Evolutionary conservation across 192 early-diverging fungal genomes (phyloP).

Genomic region (Umbelopsis vinacea): DNA sequence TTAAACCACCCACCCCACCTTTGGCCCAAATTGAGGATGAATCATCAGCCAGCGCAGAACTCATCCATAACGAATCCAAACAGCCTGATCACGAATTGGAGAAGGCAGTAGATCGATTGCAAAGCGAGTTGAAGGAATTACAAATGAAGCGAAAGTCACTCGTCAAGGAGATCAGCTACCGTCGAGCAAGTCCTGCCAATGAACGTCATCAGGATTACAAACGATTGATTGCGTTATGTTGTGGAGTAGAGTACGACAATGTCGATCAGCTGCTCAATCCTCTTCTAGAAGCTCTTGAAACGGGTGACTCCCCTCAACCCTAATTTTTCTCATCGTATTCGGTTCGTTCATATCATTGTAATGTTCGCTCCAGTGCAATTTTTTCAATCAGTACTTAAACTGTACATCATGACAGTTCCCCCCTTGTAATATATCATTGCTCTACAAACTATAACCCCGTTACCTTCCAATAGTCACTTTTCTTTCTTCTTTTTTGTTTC

Average conservation of each 20-base stretch:
- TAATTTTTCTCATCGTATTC: too few species aligned
- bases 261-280: constrained; percentile 64
- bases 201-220: constrained; percentile 65
- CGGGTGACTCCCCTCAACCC: constrained; percentile 36
- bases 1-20: background rate
- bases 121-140: constrained; percentile 18
- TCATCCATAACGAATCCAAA: background rate
- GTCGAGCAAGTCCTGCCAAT: constrained; percentile 42
- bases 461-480: background rate
- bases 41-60: background rate
- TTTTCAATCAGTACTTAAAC: too few species aligned
- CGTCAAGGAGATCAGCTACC: constrained; percentile 49
- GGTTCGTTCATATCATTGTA: background rate
- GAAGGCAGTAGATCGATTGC: constrained; percentile 37
- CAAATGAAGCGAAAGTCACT: constrained; percentile 36
- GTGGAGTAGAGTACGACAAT: constrained; percentile 63
- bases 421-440: constrained; percentile 13
- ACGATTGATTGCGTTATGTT: constrained; percentile 68
- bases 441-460: background rate
- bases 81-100: constrained; percentile 24
- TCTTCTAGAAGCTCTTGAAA: constrained; percentile 66
- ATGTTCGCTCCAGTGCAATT: background rate
- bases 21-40: background rate
- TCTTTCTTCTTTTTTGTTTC: too few species aligned
- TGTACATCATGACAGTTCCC: background rate